These are phyloP conservation scores for Penicillium soppii DNA, from an alignment of 495 filamentous ascomycete genomes.

Conservation along the genomic window DNA sequence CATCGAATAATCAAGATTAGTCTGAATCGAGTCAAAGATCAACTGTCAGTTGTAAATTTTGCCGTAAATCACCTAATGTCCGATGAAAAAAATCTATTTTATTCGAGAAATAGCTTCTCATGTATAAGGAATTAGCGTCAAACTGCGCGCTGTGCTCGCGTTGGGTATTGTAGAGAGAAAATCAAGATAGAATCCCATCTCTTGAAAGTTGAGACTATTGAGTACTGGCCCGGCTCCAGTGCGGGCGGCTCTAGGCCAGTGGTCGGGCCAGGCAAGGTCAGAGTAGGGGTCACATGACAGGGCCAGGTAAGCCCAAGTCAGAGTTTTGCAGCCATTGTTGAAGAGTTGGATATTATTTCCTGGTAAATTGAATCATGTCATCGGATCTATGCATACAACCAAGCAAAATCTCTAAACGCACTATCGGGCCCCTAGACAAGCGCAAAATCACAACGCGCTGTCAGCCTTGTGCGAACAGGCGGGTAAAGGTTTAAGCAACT, in stretches of 20 bases:
- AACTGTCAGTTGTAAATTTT: not conserved
- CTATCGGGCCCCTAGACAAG: constrained; percentile 5
- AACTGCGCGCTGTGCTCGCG: too few species aligned
- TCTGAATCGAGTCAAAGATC: not conserved
- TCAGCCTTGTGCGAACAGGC: constrained; percentile 4
- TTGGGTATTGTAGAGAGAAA: too few species aligned
- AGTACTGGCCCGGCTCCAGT: too few species aligned
- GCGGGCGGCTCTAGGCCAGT: too few species aligned
- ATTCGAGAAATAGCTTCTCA: not conserved
- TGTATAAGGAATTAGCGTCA: too few species aligned
- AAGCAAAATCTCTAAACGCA: not conserved
- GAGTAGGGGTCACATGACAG: not conserved
- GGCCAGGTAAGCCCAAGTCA: not conserved
- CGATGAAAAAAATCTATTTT: not conserved
- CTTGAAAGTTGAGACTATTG: too few species aligned
- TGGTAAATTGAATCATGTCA: not conserved
- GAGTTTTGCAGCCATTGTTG: not conserved
- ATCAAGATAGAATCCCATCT: too few species aligned
- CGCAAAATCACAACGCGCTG: constrained; percentile 4
- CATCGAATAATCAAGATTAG: not conserved
- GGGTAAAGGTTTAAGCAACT: constrained; percentile 2
- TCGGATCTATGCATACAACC: not conserved
- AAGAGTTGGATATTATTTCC: not conserved
- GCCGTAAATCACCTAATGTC: not conserved
- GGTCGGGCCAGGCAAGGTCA: too few species aligned